A percentile compares a stretch with the other conserved stretches of the same genome.
These are phyloP conservation scores for Ilyonectria robusta DNA, from an alignment of 2,329 filamentous ascomycete genomes.

Conservation along the genomic window DNA sequence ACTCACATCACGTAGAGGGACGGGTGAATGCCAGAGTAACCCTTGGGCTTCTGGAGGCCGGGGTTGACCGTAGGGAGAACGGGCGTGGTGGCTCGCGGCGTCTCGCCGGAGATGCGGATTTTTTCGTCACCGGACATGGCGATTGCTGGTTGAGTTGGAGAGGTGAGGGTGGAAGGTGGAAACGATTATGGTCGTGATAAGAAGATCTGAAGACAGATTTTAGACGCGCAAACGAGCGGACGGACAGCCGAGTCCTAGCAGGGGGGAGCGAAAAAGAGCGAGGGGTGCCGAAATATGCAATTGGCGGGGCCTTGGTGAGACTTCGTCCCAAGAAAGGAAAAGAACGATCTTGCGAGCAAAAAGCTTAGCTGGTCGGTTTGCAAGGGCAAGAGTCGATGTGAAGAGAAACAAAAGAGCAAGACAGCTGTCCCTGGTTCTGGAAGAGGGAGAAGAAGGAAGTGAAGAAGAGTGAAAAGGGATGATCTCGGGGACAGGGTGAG, in stretches of 20 bases:
- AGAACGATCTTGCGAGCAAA: conserved; percentile 46
- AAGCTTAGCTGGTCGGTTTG: conserved; percentile 33
- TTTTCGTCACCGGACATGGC: conserved; percentile 77
- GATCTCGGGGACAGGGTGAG: conserved; percentile 38
- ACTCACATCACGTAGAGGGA: conserved; percentile 85
- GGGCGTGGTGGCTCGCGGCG: conserved; percentile 71
- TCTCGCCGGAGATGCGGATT: conserved; percentile 85
- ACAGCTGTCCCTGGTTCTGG: conserved; percentile 29
- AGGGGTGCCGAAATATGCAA: conserved; percentile 53
- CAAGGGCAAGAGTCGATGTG: conserved; percentile 35
- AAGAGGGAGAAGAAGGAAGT: conserved; percentile 36
- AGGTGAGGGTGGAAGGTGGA: conserved; percentile 35
- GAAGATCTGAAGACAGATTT: conserved; percentile 50
- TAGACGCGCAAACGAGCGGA: conserved; percentile 58
- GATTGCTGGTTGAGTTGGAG: conserved; percentile 62
- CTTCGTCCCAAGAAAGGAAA: conserved; percentile 46
- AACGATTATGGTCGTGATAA: conserved; percentile 43
- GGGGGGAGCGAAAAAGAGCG: conserved; percentile 47
- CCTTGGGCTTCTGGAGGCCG: conserved; percentile 77
- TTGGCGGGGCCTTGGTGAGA: conserved; percentile 50
- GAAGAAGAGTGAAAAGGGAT: conserved; percentile 37
- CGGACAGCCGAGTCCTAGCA: conserved; percentile 54
- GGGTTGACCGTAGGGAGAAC: conserved; percentile 88
- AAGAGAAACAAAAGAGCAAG: conserved; percentile 40
- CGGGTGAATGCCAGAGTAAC: conserved; percentile 80